Base-by-base conservation (phyloP, 2,329 filamentous ascomycete species). In the Neopestalotiopsis sp. region DNA sequence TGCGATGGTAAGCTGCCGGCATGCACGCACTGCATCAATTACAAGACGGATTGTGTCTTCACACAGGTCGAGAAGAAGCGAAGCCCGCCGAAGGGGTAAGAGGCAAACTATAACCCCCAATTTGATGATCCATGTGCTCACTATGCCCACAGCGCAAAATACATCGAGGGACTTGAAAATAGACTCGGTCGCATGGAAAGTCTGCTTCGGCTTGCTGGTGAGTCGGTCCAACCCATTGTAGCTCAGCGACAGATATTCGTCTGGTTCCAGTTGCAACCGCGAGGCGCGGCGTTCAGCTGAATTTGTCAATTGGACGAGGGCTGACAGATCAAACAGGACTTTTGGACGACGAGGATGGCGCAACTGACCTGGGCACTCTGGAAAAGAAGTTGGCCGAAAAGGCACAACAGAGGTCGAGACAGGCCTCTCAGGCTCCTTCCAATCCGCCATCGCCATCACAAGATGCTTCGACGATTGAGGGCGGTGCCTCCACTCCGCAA, bases 1-100 rank as follows among this genome's bases (percentile, higher is more conserved):
- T 98, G 95, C 81, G 96, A 98, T 78, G 95, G 96, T 74, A 97
- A 97, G 83, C 90, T 97, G 82, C 95, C 96, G 49, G 91, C 94
- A 70, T 99, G 96, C 82, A 95, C 94, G 7, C 96, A 98, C 82
- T 99, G 95, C 81, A 92, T 92, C 80, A 98, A 98, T 81, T 98
- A 98, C 85, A 98, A 98, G 86, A 98, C 95, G 4, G 94, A 97
- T 75, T 99, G 95, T 80, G 89, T 97, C 74, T 98, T 98, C 78
- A 98, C 96, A 0, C 94, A 97, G 79, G 95, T 98, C 49, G 96
- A 99, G 84, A 99, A 99, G 90, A 99, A 99, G 87, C 89, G 96
- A 69, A 96, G 93, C 80, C 95, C 96, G 66, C 96, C 95, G 1
- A 99, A 98, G 86, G 95, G 96, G 94, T 97, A 87, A 73, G 88